These are phyloP conservation scores for Celoporthe dispersa DNA, from an alignment of 2,329 filamentous ascomycete species.

Conservation along the genomic window DNA sequence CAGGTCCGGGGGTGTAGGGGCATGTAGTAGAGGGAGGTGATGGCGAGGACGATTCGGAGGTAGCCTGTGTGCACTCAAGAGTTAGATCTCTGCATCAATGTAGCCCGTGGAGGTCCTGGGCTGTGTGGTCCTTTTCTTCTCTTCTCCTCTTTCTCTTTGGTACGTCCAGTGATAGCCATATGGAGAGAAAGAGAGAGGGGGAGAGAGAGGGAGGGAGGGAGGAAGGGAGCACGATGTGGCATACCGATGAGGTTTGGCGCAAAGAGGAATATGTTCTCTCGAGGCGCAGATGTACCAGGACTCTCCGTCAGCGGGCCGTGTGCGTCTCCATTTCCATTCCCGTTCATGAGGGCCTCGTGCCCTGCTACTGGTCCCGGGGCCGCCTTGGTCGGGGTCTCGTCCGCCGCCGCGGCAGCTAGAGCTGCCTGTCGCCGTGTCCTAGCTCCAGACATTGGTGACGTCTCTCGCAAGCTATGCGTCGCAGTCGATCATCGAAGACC, in stretches of 20 bases:
- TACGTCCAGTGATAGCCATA: too few species aligned
- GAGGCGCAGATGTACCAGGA: constrained; percentile 41
- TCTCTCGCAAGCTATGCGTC: constrained; percentile 14
- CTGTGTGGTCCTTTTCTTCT: too few species aligned
- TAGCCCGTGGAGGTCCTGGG: too few species aligned
- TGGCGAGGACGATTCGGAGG: constrained; percentile 75
- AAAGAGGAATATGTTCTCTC: constrained; percentile 82
- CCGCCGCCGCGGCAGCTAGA: constrained; percentile 27
- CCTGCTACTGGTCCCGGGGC: constrained; percentile 34
- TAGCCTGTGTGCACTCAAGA: constrained; percentile 61
- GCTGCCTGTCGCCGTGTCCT: constrained; percentile 34
- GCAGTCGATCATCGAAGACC: constrained; percentile 15
- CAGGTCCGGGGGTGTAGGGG: constrained; percentile 96
- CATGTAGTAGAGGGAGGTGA: constrained; percentile 98
- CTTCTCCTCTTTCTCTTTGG: too few species aligned
- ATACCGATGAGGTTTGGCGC: constrained; percentile 81
- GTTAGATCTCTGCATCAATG: constrained; percentile 27
- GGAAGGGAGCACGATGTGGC: constrained; percentile 33
- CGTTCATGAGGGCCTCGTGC: constrained; percentile 44
- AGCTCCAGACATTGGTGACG: constrained; percentile 31
- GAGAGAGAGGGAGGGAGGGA: not conserved
- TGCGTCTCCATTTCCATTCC: constrained; percentile 53
- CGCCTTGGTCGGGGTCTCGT: constrained; percentile 36
- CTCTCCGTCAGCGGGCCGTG: constrained; percentile 39
- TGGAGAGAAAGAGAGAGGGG: too few species aligned